Percentiles rank a stretch among this genome's conserved stretches.
Evolutionary conservation across 805 yeast genomes (phyloP).

Genomic region (Saccharomyces paradoxus): DNA sequence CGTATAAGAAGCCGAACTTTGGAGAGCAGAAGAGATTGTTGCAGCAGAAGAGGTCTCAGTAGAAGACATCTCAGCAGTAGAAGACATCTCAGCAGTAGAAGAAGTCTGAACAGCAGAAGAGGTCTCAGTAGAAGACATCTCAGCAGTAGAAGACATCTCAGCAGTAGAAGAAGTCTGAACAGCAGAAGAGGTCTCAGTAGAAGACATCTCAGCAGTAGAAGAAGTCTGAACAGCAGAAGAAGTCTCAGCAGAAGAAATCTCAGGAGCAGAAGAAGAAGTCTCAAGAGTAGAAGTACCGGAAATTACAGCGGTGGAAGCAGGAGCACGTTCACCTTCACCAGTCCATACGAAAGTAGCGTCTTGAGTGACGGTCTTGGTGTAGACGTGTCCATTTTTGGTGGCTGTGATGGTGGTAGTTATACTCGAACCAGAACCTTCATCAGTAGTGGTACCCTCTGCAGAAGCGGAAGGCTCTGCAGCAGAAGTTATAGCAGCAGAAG

Average conservation of each 20-base stretch:
- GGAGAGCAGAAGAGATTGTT: not conserved
- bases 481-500: not conserved
- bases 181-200: not conserved
- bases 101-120: not conserved
- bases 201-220: not conserved
- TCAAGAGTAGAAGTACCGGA: not conserved
- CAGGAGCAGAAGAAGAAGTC: not conserved
- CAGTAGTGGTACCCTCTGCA: too few species aligned
- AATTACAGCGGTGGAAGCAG: not conserved
- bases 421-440: not conserved
- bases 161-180: not conserved
- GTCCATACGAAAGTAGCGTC: constrained; percentile 4
- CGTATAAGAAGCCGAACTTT: too few species aligned
- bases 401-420: constrained; percentile 4
- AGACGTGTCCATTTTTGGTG: constrained; percentile 6
- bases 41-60: not conserved
- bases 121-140: not conserved
- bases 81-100: not conserved
- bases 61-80: not conserved
- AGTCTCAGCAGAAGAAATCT: not conserved
- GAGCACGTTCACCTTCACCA: not conserved
- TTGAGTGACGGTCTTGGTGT: constrained; percentile 6
- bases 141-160: not conserved
- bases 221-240: not conserved
- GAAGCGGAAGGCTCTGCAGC: too few species aligned